These are phyloP conservation scores for Nyctanthes arbortristis DNA, from an alignment of 257 asterid species.

Conservation along the genomic window DNA sequence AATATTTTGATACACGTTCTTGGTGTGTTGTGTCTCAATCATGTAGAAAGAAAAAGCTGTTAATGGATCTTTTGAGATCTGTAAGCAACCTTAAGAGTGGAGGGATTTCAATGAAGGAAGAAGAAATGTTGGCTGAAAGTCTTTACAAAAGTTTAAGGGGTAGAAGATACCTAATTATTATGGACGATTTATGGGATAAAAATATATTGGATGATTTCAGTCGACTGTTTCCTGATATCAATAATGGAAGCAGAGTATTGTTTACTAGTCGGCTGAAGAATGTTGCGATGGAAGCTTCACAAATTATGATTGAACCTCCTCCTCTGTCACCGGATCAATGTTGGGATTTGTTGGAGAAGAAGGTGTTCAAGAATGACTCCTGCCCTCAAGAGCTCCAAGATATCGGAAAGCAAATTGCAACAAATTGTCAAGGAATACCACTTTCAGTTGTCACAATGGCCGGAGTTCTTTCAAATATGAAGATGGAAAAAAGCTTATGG, in stretches of 20 bases:
- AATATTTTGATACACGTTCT: background rate
- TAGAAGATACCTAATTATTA: background rate
- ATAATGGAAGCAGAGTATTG: background rate
- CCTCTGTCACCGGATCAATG: constrained; percentile 14
- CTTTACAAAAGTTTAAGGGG: background rate
- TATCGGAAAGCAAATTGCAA: constrained; percentile 22
- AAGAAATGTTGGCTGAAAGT: background rate
- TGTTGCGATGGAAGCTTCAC: background rate
- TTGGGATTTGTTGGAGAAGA: constrained; percentile 23
- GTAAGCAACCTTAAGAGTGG: background rate
- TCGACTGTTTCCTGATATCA: background rate
- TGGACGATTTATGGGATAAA: background rate
- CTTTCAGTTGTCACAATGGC: constrained; percentile 22
- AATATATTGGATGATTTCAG: background rate
- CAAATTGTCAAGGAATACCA: constrained; percentile 28
- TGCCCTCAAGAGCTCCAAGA: constrained; percentile 24
- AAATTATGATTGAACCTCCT: constrained; percentile 11
- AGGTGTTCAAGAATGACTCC: constrained; percentile 4
- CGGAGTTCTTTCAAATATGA: constrained; percentile 26
- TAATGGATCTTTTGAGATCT: background rate
- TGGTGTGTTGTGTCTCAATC: background rate
- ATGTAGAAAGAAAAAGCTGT: background rate
- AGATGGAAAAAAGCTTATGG: background rate
- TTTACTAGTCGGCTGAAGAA: background rate
- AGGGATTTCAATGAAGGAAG: background rate